phyloP scores from a whole-genome alignment of 2,329 filamentous ascomycete species.

The Exophiala viscosa region DNA sequence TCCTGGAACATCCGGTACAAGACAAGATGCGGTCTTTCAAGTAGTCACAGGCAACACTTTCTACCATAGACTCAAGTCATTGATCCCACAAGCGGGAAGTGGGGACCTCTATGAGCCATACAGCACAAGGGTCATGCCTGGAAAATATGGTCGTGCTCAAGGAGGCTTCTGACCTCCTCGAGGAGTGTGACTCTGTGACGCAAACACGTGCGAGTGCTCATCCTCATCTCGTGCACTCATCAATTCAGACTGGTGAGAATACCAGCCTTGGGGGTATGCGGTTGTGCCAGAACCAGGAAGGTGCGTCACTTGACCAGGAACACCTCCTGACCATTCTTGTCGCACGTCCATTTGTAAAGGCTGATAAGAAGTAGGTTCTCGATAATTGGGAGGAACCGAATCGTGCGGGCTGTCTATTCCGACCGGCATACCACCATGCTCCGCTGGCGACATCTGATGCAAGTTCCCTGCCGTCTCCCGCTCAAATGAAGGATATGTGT shows the following conservation, averaged over 20 bases:
- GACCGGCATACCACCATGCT: constrained; percentile 1
- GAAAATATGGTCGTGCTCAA: not conserved
- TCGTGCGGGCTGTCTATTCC: constrained; percentile 9
- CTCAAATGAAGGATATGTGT: constrained; percentile 22
- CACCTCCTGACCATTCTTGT: constrained; percentile 12
- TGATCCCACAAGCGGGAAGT: not conserved
- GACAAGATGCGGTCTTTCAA: too few species aligned
- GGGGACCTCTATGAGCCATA: not conserved
- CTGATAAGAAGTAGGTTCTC: constrained; percentile 14
- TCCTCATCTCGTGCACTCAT: constrained; percentile 10
- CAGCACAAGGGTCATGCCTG: not conserved
- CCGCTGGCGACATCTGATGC: constrained; percentile 12
- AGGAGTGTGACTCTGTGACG: constrained; percentile 5
- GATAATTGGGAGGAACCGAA: constrained; percentile 1
- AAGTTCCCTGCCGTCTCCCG: constrained; percentile 9
- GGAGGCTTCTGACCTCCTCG: constrained; percentile 5
- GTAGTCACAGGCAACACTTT: too few species aligned
- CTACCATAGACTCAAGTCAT: too few species aligned
- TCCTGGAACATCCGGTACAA: too few species aligned
- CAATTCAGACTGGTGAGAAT: constrained; percentile 6
- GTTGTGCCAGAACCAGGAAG: not conserved
- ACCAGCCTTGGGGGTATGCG: constrained; percentile 18
- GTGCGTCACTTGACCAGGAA: constrained; percentile 1
- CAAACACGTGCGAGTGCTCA: constrained; percentile 5
- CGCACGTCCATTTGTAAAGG: constrained; percentile 9